Base-by-base conservation (phyloP, 345 rosid genomes). In the Populus simonii region DNA sequence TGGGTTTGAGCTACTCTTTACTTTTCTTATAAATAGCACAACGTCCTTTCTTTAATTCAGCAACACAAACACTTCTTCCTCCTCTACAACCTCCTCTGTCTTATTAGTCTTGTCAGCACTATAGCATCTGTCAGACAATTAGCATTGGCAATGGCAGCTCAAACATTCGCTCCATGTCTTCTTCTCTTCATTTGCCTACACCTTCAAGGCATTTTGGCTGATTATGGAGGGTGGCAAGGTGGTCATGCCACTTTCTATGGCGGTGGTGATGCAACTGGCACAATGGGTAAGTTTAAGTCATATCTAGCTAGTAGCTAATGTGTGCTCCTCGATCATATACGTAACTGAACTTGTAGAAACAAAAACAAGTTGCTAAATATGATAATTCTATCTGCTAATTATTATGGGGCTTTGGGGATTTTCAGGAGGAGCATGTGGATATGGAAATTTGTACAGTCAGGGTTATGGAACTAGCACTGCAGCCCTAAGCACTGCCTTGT, bases 161-260 rank as follows among this genome's bases (percentile, higher is more conserved):
- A 36, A 8, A 25, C 70, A 68, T 31, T 72, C 2, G 49, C 66
- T 74, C 3, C 43, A 0, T 57, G 51, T 36, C 20, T 71, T 77
- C 78, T 82, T 68, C 71, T 80, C 47, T 15, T 74, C 11, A 6
- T 62, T 49, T 49, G 73, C 72, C 68, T 53, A 57, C 55, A 73
- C 31, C 53, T 83, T 69, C 66, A 73, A 23, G 71, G 23, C 36
- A 67, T 74, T 53, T n/a, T 70, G 17, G 86, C 78, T 6, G 82
- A 84, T 41, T 68, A 78, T 71, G 81, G 89, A 25, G 87, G 85
- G 39, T 86, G 89, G 89, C 38, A 86, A 63, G 62, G 77, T 31
- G 87, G 81, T 17, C 89, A 86, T 66, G 89, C 89, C 62, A 86
- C 89, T 61, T 86, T 86, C 80, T 86, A 84, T 33, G 89, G 89